phyloP scores from a whole-genome alignment of 2,329 filamentous ascomycete species.

The Neonectria coccinea region DNA sequence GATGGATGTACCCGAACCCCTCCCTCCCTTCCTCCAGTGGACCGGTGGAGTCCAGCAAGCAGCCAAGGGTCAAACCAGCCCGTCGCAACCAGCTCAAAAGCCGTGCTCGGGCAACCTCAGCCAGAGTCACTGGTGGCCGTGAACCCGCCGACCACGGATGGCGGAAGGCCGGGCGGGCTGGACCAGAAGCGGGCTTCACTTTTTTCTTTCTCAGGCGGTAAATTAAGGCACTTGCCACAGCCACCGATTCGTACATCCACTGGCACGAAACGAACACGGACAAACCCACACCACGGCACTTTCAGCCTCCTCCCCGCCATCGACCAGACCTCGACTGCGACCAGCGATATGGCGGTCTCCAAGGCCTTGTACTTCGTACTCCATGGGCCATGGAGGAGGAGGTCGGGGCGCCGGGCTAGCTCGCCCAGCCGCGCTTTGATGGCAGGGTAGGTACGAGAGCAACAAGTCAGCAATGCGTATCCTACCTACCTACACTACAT shows the following conservation, averaged over 20 bases:
- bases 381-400: not conserved
- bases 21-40: too few species aligned
- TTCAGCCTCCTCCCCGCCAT: not conserved
- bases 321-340: too few species aligned
- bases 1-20: too few species aligned
- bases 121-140: constrained; percentile 4
- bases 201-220: not conserved
- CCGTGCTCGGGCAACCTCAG: constrained; percentile 11
- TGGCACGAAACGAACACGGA: not conserved
- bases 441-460: not conserved
- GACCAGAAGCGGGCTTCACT: not conserved
- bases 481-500: not conserved
- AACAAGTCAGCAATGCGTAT: constrained; percentile 3
- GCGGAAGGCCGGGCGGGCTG: constrained; percentile 1
- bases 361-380: too few species aligned
- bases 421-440: constrained; percentile 8
- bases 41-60: not conserved
- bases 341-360: too few species aligned
- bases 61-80: constrained; percentile 7
- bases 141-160: constrained; percentile 10
- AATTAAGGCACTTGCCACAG: not conserved
- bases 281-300: not conserved
- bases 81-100: constrained; percentile 17
- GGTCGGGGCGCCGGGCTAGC: not conserved
- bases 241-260: not conserved